Base-by-base conservation (phyloP, 371 early-diverging fungal species). In the Haplosporangium sp. region DNA sequence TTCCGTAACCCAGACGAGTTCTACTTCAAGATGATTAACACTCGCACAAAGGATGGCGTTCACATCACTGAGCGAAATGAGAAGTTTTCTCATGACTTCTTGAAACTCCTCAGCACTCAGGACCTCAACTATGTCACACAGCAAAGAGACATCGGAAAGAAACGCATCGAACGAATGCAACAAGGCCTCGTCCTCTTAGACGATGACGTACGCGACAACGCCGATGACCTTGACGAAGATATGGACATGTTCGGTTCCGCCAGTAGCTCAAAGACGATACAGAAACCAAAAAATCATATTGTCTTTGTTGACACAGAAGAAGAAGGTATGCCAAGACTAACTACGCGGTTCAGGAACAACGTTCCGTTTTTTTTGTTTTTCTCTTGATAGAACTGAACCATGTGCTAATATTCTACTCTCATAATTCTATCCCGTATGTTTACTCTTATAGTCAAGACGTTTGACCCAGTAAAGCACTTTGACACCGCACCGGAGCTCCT, bases 1-100 rank as follows among this genome's bases (percentile, higher is more conserved):
- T 85, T 89, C 64, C 85, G 93, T 66, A 98, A 98, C 87, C 95
- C 95, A 8, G 99, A 98, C 84, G 99, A 98, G 86, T 98, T 98
- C 82, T 97, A 98, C 86, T 96, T 94, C 81, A 95, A 92, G 81
- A 98, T 98, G 99, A 89, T 96, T 83, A 93, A 91, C 63, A 70
- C 90, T 23, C 87, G 90, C 65, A 94, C 95, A 45, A 92, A 91
- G 81, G 86, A 87, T 41, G 97, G 98, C 38, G 93, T 92, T 0
- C 96, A 96, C 67, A 80, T 93, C 36, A 83, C 85, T 47, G 88
- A 95, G 74, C 86, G 96, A 29, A 90, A 91, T 62, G 85, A 92
- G 47, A 85, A 87, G 57, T 86, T 95, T 38, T 87, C 93, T 11
- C 85, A 82, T 16, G 98, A 97, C 20, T 88, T 92, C 69, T 69